phyloP scores from a whole-genome alignment of 2,329 filamentous ascomycete genomes.

The Cercospora sojina region DNA sequence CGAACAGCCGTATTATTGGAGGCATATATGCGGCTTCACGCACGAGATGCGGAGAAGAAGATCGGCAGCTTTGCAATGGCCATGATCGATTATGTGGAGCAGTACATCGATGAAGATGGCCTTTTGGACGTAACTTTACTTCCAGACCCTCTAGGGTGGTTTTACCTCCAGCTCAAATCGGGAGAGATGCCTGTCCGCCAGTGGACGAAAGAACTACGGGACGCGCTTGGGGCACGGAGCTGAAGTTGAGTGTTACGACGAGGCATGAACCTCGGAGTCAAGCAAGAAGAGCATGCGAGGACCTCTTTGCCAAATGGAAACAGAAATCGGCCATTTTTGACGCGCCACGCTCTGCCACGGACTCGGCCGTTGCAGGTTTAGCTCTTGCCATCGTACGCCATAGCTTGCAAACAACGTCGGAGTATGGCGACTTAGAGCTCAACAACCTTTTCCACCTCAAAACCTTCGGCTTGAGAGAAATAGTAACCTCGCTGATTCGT shows the following conservation, averaged over 20 bases:
- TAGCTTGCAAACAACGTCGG: not conserved
- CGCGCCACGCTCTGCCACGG: not conserved
- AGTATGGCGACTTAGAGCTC: not conserved
- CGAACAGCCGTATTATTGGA: not conserved
- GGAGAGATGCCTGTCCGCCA: constrained; percentile 7
- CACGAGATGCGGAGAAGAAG: not conserved
- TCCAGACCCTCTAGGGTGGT: not conserved
- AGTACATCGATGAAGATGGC: constrained; percentile 10
- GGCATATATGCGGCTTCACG: constrained; percentile 8
- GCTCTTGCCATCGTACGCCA: not conserved
- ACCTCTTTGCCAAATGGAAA: not conserved
- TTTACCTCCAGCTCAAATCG: constrained; percentile 1
- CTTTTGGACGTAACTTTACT: not conserved
- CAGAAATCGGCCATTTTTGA: not conserved
- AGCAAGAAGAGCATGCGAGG: not conserved
- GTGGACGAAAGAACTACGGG: not conserved
- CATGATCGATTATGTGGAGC: constrained; percentile 7
- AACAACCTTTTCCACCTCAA: constrained; percentile 10
- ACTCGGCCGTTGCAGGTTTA: not conserved
- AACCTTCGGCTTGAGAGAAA: constrained; percentile 14
- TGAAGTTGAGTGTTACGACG: not conserved
- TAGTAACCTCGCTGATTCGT: constrained; percentile 22
- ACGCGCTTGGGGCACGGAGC: not conserved
- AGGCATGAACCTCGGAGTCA: not conserved
- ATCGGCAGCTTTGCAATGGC: constrained; percentile 7